phyloP scores from a whole-genome alignment of 306 rosid genomes.

The Sicyos baderoa region DNA sequence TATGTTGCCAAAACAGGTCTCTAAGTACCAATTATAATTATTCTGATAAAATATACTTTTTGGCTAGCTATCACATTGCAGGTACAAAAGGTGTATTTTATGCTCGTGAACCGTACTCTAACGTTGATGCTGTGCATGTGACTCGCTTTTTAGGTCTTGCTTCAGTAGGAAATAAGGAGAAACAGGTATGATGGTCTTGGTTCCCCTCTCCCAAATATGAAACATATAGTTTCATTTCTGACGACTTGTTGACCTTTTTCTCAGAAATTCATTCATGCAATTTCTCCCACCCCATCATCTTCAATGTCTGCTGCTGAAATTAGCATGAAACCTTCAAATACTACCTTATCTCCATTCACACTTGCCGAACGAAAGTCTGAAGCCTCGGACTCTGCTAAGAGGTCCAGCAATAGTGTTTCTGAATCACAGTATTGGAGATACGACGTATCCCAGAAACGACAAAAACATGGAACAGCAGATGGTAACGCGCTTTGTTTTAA shows the following conservation, averaged over 20 bases:
- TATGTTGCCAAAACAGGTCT: background rate
- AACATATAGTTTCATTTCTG: conserved; percentile 21
- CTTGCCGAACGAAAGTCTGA: conserved; percentile 28
- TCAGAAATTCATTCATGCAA: conserved; percentile 95
- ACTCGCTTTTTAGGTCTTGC: conserved; percentile 97
- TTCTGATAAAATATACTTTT: conserved; percentile 29
- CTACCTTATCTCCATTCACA: conserved; percentile 71
- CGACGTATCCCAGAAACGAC: conserved; percentile 79
- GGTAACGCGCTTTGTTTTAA: conserved; percentile 72
- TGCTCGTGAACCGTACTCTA: conserved; percentile 86
- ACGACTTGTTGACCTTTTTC: conserved; percentile 23
- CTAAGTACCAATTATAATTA: background rate
- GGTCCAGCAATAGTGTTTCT: conserved; percentile 40
- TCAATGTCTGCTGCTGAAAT: conserved; percentile 72
- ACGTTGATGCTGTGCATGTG: conserved; percentile 73
- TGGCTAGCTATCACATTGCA: conserved; percentile 81
- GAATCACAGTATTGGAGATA: conserved; percentile 95
- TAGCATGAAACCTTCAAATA: conserved; percentile 52
- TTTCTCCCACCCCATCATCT: conserved; percentile 89
- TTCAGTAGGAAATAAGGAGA: conserved; percentile 80
- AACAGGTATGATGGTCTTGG: conserved; percentile 49
- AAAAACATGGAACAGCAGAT: conserved; percentile 51
- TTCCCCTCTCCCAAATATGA: background rate
- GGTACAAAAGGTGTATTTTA: conserved; percentile 74
- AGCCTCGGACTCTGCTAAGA: conserved; percentile 47